Evolutionary conservation across 2,329 filamentous ascomycete species (phyloP).

Genomic region (Penicillium brevicompactum): DNA sequence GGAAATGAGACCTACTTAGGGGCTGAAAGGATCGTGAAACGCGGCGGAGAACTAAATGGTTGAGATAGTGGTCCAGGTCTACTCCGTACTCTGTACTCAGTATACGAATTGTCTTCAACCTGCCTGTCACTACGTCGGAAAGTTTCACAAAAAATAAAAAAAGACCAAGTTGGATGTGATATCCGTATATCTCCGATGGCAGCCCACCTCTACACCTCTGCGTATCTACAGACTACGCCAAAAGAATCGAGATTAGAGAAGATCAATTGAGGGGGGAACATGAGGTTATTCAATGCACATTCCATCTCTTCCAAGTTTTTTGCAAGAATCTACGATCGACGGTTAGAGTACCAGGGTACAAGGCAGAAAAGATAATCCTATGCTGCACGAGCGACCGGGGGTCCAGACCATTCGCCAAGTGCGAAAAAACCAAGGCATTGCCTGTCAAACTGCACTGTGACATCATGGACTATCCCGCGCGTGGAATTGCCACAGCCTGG

Average conservation of each 20-base stretch:
- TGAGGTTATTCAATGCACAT: background rate
- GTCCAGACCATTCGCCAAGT: slow-evolving; percentile 24
- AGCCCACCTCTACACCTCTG: background rate
- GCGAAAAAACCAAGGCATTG: slow-evolving; percentile 25
- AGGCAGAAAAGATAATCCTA: background rate
- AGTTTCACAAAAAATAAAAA: background rate
- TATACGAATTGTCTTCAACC: background rate
- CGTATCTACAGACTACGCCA: background rate
- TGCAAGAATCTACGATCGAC: background rate
- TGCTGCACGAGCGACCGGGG: slow-evolving; percentile 20
- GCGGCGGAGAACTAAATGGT: slow-evolving; percentile 11
- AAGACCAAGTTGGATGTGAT: background rate
- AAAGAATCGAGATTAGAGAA: background rate
- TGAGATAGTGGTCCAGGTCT: background rate
- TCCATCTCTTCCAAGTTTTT: background rate
- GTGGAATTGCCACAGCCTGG: slow-evolving; percentile 17
- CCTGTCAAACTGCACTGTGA: slow-evolving; percentile 24
- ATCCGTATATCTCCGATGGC: background rate
- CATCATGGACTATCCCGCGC: slow-evolving; percentile 18
- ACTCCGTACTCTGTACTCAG: no score
- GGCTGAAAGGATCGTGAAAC: slow-evolving; percentile 18
- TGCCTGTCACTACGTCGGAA: background rate
- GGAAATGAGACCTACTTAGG: slow-evolving; percentile 14
- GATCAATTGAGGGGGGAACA: background rate
- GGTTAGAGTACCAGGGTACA: background rate